Conservation (phyloP, 345 rosid genomes). For the Salix suchowensis region DNA sequence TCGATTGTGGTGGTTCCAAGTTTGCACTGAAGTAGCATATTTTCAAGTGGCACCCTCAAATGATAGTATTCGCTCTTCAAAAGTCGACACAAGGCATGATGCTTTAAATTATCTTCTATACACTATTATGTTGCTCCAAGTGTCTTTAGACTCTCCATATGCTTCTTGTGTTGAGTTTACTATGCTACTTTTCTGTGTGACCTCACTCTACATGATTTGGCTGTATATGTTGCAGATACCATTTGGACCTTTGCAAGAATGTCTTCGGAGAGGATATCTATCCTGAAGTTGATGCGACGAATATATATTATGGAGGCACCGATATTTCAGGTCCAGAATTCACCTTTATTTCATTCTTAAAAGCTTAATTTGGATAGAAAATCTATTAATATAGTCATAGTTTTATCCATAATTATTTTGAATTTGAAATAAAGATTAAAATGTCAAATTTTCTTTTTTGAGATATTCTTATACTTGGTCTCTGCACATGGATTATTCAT, state of each 20-base stretch:
- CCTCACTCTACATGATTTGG: no score
- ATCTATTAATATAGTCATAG: no score
- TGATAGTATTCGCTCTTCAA: slow-evolving; percentile 79
- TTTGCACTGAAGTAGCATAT: slow-evolving; percentile 84
- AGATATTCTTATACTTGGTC: no score
- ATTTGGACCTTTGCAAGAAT: slow-evolving; percentile 76
- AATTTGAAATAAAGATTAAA: no score
- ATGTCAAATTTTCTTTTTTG: no score
- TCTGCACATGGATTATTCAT: no score
- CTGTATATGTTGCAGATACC: slow-evolving; percentile 44
- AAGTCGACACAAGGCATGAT: slow-evolving; percentile 60
- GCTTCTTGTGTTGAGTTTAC: not conserved
- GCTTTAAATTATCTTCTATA: slow-evolving; percentile 1
- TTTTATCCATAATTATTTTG: no score
- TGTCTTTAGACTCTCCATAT: not conserved
- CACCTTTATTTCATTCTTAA: slow-evolving; percentile 1
- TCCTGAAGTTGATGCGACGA: slow-evolving; percentile 72
- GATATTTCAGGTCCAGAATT: slow-evolving; percentile 54
- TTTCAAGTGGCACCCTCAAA: slow-evolving; percentile 85
- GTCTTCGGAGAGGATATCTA: slow-evolving; percentile 67
- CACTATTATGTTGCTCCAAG: not conserved
- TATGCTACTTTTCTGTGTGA: not conserved
- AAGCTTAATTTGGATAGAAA: not conserved
- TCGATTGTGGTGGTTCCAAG: slow-evolving; percentile 95
- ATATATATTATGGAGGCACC: slow-evolving; percentile 77